phyloP scores from a whole-genome alignment of 192 early-diverging fungal species.

The Neocallimastix lanati region DNA sequence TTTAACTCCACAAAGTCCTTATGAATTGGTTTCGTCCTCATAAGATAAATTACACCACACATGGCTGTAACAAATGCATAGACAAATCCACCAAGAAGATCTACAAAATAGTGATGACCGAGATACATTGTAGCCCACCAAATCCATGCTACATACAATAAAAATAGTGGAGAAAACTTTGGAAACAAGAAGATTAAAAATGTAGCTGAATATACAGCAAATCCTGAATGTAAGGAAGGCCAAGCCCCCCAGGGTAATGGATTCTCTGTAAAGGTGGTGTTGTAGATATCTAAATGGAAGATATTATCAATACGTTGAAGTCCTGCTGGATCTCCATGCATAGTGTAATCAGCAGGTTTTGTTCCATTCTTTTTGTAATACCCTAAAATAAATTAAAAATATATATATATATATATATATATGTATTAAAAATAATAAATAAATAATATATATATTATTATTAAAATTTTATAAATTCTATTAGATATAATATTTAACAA shows the following conservation, averaged over 20 bases:
- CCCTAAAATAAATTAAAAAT: slow-evolving; percentile 17
- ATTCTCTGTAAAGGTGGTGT: slow-evolving; percentile 40
- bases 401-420: background rate
- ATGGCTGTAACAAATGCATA: slow-evolving; percentile 25
- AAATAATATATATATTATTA: too few species aligned
- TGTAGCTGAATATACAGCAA: slow-evolving; percentile 41
- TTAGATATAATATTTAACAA: background rate
- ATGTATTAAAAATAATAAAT: too few species aligned
- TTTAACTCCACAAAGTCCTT: background rate
- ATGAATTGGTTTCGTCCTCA: background rate
- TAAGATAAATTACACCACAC: background rate
- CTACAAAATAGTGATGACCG: slow-evolving; percentile 54
- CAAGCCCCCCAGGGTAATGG: slow-evolving; percentile 60
- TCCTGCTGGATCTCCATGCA: slow-evolving; percentile 49
- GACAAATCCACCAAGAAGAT: slow-evolving; percentile 42
- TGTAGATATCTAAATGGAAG: slow-evolving; percentile 39
- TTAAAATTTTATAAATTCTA: background rate
- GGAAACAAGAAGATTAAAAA: slow-evolving; percentile 24
- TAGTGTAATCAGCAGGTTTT: slow-evolving; percentile 33
- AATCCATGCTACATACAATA: slow-evolving; percentile 45
- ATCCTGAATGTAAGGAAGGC: slow-evolving; percentile 53
- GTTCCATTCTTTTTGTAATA: slow-evolving; percentile 45
- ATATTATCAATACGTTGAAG: slow-evolving; percentile 48
- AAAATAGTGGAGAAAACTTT: background rate
- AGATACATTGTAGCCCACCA: slow-evolving; percentile 69